Evolutionary conservation across 73 alveolate species (phyloP), one percentile per base, ranked within the genome.

Genomic region (Blepharisma stoltei): DNA sequence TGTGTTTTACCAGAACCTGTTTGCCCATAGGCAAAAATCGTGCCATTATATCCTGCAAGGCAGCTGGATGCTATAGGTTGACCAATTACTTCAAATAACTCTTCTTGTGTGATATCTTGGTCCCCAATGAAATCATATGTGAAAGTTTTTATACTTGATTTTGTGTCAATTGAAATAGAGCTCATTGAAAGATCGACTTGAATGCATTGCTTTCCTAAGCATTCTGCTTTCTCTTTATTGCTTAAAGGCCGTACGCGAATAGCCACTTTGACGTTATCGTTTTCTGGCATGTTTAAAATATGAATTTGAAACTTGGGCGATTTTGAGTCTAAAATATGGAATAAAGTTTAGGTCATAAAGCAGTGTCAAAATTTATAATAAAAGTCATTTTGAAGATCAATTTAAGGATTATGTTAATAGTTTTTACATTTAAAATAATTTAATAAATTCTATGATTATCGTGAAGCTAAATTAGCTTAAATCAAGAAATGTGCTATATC

Each of bases 211-310:
- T 69, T 69, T 7, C 60, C 60, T 43, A 9, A 11, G 11, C 71
- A 11, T 1, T 43, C 60, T 14, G 18, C 87, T 52, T 77, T 77
- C 83, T 97, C 99, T 54, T 98, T 81, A 53, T 83, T 79, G 75
- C 93, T 97, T 81, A 93, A 93, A 5, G 99, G 99, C 25, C 99
- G 91, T 54, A 97, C 98, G 71, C 99, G 88, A 14, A 97, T 98
- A 7, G 98, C 99, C 23, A 97, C 99, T 71, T 84, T 88, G 37
- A 96, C 27, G 27, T 60, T 60, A 25, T 60, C 73, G 18, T 32
- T 32, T 32, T 32, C 41, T 32, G 41, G 41, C 41, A 32, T 32
- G 41, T 32, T 32, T 32, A 32, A 32, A 32, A 32, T 32, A 32
- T 32, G 41, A 32, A 32, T 32, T 32, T 32, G 41, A 32, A 32